phyloP scores from a whole-genome alignment of 1,284 basidiomycete genomes.

The Ustilago xerochloae region DNA sequence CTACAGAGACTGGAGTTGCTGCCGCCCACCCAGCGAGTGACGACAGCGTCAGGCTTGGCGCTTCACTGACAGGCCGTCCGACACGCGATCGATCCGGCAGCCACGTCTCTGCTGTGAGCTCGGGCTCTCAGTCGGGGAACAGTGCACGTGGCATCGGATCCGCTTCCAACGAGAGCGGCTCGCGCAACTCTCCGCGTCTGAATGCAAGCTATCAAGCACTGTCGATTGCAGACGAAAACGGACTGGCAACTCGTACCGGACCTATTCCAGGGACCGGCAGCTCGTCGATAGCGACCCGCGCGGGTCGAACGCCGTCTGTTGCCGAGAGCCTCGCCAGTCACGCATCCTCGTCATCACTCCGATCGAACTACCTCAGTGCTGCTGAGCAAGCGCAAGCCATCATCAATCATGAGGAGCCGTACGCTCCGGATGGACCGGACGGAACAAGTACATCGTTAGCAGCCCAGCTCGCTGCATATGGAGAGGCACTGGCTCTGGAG shows the following conservation, averaged over 20 bases:
- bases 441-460: constrained; percentile 42
- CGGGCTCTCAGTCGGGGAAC: constrained; percentile 36
- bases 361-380: constrained; percentile 44
- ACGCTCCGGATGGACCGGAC: constrained; percentile 26
- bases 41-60: not conserved
- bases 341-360: constrained; percentile 40
- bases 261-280: not conserved
- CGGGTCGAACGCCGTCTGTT: constrained; percentile 22
- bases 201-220: constrained; percentile 26
- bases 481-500: constrained; percentile 52
- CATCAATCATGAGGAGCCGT: constrained; percentile 42
- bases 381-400: constrained; percentile 55
- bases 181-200: constrained; percentile 35
- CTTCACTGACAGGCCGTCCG: not conserved
- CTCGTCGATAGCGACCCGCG: constrained; percentile 7
- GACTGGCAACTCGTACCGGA: constrained; percentile 1
- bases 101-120: constrained; percentile 36
- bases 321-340: constrained; percentile 31
- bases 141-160: constrained; percentile 19
- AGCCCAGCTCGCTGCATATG: constrained; percentile 53
- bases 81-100: constrained; percentile 49
- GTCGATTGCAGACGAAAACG: constrained; percentile 47
- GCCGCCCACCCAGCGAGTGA: not conserved
- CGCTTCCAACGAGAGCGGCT: constrained; percentile 4
- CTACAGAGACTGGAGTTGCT: not conserved